phyloP scores from a whole-genome alignment of 2,329 filamentous ascomycete species.

The Calonectria hongkongensis region DNA sequence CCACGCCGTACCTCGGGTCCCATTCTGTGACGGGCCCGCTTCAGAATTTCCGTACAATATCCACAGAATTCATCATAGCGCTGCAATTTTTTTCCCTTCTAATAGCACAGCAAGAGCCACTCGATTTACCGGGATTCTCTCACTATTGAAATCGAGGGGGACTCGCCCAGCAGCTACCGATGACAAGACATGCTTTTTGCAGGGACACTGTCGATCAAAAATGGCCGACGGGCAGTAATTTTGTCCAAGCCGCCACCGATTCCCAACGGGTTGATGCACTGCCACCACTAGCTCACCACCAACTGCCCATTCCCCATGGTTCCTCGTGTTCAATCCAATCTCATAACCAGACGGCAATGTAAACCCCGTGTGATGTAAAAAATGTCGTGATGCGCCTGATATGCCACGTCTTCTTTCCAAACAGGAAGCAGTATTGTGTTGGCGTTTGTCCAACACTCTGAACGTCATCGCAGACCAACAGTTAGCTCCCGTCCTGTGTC shows the following conservation, averaged over 20 bases:
- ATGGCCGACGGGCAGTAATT: slow-evolving; percentile 21
- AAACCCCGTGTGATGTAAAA: background rate
- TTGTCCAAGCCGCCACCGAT: slow-evolving; percentile 30
- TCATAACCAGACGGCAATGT: background rate
- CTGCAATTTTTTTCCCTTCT: slow-evolving; percentile 9
- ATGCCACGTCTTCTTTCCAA: background rate
- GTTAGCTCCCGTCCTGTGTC: slow-evolving; percentile 23
- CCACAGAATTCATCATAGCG: slow-evolving; percentile 35
- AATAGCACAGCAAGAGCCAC: slow-evolving; percentile 19
- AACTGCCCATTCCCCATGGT: slow-evolving; percentile 14
- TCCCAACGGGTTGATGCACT: slow-evolving; percentile 31
- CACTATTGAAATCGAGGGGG: background rate
- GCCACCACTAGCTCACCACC: slow-evolving; percentile 39
- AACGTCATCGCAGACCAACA: background rate
- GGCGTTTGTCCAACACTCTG: background rate
- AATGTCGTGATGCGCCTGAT: background rate
- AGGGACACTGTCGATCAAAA: slow-evolving; percentile 7
- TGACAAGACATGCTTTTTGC: slow-evolving; percentile 20
- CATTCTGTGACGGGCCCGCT: slow-evolving; percentile 31
- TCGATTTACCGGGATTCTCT: background rate
- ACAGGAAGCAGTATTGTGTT: background rate
- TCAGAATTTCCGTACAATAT: slow-evolving; percentile 22
- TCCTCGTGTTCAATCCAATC: slow-evolving; percentile 14
- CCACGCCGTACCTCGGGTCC: slow-evolving; percentile 31
- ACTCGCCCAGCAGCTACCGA: slow-evolving; percentile 1